Conservation (phyloP, 2,329 filamentous ascomycete species). For the Cordyceps militaris region DNA sequence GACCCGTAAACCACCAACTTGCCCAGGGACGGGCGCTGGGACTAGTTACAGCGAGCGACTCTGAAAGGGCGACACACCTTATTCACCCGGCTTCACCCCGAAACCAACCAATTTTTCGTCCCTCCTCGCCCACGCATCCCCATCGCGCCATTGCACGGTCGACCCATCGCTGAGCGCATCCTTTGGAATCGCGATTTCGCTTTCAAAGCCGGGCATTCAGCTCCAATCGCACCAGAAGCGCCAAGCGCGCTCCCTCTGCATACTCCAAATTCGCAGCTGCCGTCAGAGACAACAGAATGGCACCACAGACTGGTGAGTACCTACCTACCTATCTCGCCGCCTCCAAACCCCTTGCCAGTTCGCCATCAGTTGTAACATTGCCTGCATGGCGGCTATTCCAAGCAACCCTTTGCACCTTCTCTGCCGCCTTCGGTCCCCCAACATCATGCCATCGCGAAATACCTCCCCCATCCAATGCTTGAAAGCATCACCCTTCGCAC, state of each 20-base stretch:
- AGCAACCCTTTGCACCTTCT: neutral
- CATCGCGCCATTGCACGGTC: neutral
- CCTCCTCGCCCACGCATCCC: slow-evolving; percentile 5
- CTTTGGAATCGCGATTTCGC: neutral
- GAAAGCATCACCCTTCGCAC: neutral
- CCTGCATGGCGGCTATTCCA: neutral
- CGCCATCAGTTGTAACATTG: neutral
- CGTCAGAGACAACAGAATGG: slow-evolving; percentile 12
- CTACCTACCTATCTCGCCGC: slow-evolving; percentile 9
- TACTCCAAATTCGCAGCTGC: neutral
- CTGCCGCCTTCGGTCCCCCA: slow-evolving; percentile 9
- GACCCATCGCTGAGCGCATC: neutral
- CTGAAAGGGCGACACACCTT: slow-evolving; percentile 8
- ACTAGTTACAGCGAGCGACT: neutral
- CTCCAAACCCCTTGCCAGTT: neutral
- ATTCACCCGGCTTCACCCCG: neutral
- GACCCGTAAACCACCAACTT: neutral
- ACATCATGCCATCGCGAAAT: neutral
- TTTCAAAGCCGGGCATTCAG: neutral
- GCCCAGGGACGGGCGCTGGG: neutral
- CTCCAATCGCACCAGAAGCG: neutral
- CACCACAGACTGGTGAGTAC: slow-evolving; percentile 17
- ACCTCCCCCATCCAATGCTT: neutral
- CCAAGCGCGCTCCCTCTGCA: neutral
- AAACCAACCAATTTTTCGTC: slow-evolving; percentile 5